Base-by-base conservation (phyloP, 345 rosid species). In the Bruguiera gymnorhiza region DNA sequence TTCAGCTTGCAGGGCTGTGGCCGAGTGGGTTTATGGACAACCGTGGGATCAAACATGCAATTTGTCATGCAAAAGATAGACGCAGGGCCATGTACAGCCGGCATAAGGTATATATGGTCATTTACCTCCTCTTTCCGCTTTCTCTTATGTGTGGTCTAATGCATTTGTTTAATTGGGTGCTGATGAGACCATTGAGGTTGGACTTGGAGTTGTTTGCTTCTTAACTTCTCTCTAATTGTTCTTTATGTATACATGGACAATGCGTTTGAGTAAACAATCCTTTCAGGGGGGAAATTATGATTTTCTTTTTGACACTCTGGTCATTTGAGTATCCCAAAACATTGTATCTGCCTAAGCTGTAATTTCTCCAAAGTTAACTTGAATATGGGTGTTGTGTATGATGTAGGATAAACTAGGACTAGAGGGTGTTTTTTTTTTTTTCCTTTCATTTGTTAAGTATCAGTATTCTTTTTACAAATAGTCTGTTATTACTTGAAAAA, bases 1-100 rank as follows among this genome's bases (percentile, higher is more conserved):
- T 83, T 63, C 89, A 94, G 98, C 87, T 94, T 70, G 96, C 96
- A 65, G 83, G 71, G 30, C 70, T 94, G 70, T 94, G 98, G 98
- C 98, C 97, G 70, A 84, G 75, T 69, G 90, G 84, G 68, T 69
- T 80, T 63, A 92, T 91, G 93, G 95, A 94, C 88, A 91, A 91
- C 78, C 93, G 84, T 83, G 93, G 87, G 77, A 89, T 91, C 73
- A 91, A 86, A 78, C 88, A 83, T 70, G 96, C 97, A 74, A 89
- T 91, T 76, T 86, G 93, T 63, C 82, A 87, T 66, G 90, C 93
- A 58, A 94, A 94, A 83, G 98, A 89, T 73, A 87, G 93, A 63
- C 81, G 79, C 53, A 82, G 84, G 78, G 83, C 80, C 11, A 65
- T 76, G 31, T 79, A 80, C 72, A 76, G 50, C 76, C 81, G 74